Evolutionary conservation across 441 rosid genomes (phyloP).

Genomic region (Adansonia gregorii): DNA sequence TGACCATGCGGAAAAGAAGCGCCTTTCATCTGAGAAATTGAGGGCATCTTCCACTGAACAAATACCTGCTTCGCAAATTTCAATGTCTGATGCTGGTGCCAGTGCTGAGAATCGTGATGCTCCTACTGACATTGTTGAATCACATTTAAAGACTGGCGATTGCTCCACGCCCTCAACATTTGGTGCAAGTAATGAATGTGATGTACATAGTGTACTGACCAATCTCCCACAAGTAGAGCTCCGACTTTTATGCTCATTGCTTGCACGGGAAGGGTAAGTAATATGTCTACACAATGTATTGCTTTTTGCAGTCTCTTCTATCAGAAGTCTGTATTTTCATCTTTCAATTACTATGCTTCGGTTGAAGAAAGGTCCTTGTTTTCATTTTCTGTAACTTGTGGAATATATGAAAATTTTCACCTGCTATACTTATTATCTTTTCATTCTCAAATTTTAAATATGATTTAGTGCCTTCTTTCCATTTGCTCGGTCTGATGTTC

Average conservation of each 20-base stretch:
- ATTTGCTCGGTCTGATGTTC: constrained; percentile 29
- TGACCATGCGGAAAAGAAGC: constrained; percentile 74
- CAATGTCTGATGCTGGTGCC: constrained; percentile 47
- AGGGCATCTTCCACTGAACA: constrained; percentile 53
- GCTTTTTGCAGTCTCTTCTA: background rate
- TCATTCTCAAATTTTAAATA: background rate
- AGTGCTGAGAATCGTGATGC: constrained; percentile 46
- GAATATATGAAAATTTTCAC: background rate
- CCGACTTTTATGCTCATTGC: constrained; percentile 87
- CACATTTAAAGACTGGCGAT: constrained; percentile 47
- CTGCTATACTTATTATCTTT: background rate
- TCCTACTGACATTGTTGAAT: constrained; percentile 45
- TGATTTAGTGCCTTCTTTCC: background rate
- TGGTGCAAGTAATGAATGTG: constrained; percentile 56
- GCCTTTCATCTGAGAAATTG: constrained; percentile 54
- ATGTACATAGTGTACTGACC: constrained; percentile 58
- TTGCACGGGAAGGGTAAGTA: constrained; percentile 93
- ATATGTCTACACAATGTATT: constrained; percentile 8
- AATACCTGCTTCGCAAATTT: constrained; percentile 45
- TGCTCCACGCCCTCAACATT: constrained; percentile 51
- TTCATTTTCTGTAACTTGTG: constrained; percentile 11
- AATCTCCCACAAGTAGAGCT: constrained; percentile 88
- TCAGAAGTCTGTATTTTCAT: background rate
- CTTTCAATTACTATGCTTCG: background rate
- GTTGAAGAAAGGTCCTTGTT: constrained; percentile 5